These are phyloP conservation scores for Eleusine indica DNA, from an alignment of 176 grass and related monocot genomes.

Conservation along the genomic window DNA sequence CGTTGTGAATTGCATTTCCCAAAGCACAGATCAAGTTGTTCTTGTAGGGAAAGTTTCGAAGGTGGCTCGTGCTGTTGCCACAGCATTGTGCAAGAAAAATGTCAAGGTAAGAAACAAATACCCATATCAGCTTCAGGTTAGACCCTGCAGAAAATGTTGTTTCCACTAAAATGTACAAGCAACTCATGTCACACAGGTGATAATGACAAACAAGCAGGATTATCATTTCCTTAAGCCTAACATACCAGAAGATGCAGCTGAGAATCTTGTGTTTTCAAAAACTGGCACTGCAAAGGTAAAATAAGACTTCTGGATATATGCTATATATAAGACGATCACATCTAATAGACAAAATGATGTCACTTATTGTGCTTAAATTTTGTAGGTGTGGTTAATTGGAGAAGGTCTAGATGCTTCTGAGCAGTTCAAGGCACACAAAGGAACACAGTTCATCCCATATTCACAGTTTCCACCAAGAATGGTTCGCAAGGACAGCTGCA, in stretches of 20 bases:
- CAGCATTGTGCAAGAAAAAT: conserved; percentile 68
- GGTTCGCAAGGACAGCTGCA: conserved; percentile 61
- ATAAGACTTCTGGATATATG: background rate
- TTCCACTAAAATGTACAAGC: conserved; percentile 12
- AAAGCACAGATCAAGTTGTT: conserved; percentile 61
- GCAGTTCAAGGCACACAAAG: conserved; percentile 65
- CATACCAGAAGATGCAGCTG: conserved; percentile 50
- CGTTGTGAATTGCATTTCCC: conserved; percentile 61
- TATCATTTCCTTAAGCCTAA: conserved; percentile 67
- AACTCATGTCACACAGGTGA: conserved; percentile 54
- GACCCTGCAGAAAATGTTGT: conserved; percentile 10
- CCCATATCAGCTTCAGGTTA: background rate
- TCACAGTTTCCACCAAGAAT: conserved; percentile 75
- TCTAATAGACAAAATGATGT: conserved; percentile 9
- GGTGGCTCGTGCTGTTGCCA: conserved; percentile 56
- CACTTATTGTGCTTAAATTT: conserved; percentile 25
- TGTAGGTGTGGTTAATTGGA: conserved; percentile 78
- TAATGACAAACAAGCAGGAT: conserved; percentile 66
- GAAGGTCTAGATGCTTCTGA: conserved; percentile 65
- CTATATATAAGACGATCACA: background rate
- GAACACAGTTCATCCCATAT: conserved; percentile 71
- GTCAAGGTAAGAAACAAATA: conserved; percentile 59
- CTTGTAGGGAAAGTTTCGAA: conserved; percentile 69
- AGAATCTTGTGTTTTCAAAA: conserved; percentile 60
- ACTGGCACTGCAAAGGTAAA: conserved; percentile 55